A percentile compares a stretch with the other conserved stretches of the same genome.
phyloP scores from a whole-genome alignment of 176 grass and related monocot genomes.

The Oryza meyeriana region DNA sequence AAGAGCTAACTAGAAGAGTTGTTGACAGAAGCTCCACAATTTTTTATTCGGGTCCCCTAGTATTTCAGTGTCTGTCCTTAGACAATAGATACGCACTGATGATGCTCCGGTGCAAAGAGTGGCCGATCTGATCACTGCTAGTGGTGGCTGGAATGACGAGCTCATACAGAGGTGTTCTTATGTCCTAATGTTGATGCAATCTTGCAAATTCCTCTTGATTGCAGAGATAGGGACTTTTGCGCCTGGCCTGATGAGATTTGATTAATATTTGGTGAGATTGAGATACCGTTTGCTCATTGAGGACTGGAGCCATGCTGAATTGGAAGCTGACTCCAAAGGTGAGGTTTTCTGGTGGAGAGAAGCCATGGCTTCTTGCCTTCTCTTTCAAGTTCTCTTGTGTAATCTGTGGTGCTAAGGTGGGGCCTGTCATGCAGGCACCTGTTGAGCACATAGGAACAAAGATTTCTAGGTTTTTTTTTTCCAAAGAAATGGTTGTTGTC shows the following conservation, averaged over 20 bases:
- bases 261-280: not conserved
- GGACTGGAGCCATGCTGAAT: too few relatives aligned
- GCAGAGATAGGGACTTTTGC: too few relatives aligned
- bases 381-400: not conserved
- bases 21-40: not conserved
- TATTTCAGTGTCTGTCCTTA: too few relatives aligned
- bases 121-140: not conserved
- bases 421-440: too few relatives aligned
- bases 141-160: not conserved
- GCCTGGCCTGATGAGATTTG: not conserved
- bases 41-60: not conserved
- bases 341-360: not conserved
- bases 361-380: not conserved
- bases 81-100: not conserved
- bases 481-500: not conserved
- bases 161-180: not conserved
- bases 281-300: too few relatives aligned
- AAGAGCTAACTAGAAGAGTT: not conserved
- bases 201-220: not conserved
- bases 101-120: not conserved
- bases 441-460: not conserved
- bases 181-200: not conserved
- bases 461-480: not conserved
- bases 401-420: too few relatives aligned
- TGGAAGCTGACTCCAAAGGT: not conserved